Evolutionary conservation across 345 rosid species (phyloP), one percentile per base, ranked within the genome.

Genomic region (Gossypium australe): DNA sequence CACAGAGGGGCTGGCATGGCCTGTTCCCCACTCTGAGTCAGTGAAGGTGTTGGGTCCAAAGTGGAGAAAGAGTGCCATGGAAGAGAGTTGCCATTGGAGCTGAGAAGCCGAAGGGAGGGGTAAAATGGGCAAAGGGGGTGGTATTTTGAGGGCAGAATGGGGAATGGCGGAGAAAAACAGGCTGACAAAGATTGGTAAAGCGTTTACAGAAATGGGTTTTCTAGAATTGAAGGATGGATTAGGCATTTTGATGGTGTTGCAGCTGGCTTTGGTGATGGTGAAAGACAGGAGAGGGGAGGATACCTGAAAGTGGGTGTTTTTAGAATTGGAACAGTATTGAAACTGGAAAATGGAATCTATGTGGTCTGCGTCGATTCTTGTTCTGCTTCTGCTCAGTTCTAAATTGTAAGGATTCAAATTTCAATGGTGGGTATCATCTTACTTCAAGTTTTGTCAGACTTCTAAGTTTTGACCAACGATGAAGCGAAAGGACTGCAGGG

Each of bases 31-130:
- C 63, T 94, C 97, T 61, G 94, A 84, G 80, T 90, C 77, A 2
- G 95, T 90, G 86, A 89, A 94, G 34, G 97, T 94, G 83, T 94
- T 94, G 79, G 89, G 78, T 24, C 98, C 97, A 73, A 94, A 94
- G 76, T 92, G 97, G 80, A 94, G 82, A 79, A 94, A 92, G 75
- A 94, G 79, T 12, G 95, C 84, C 91, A 88, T 88, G 41, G 91
- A 74, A 75, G 84, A 65, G 74, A 87, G 84, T 81, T 94, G 98
- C 97, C 97, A 94, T 84, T 83, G 84, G 74, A 94, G 91, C 84
- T 94, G 98, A 58, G 81, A 53, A 1, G 91, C 82, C 7, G 94
- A 78, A 12, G 97, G 97, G 69, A 94, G 60, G 69, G 97, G 97
- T 17, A 91, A 67, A 67, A 94, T 80, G 18, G 98, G 98, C 75